Evolutionary conservation across 2,329 filamentous ascomycete species (phyloP).

Genomic region (Microcyclospora tardicrescens): DNA sequence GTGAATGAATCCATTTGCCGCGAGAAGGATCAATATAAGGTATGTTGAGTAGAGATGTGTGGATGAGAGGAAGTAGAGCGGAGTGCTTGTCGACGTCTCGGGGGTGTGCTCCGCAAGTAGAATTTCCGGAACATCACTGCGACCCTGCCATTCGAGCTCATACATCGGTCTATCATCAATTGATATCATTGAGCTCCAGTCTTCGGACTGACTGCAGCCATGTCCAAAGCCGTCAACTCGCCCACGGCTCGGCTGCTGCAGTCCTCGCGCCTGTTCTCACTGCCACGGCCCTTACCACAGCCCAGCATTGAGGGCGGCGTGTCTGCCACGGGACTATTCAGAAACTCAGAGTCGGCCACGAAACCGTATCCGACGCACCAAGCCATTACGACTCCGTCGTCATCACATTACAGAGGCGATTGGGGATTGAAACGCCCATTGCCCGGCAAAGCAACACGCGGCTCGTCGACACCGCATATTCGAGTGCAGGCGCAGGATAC

Average conservation of each 20-base stretch:
- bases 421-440: slow-evolving; percentile 87
- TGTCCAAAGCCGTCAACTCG: slow-evolving; percentile 33
- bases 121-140: too few species aligned
- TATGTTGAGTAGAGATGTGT: too few species aligned
- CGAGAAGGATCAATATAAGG: too few species aligned
- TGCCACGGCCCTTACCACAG: slow-evolving; percentile 61
- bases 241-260: slow-evolving; percentile 60
- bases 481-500: slow-evolving; percentile 70
- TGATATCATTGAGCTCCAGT: too few species aligned
- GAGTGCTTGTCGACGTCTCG: too few species aligned
- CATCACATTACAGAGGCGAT: slow-evolving; percentile 64
- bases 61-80: too few species aligned
- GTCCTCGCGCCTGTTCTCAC: slow-evolving; percentile 76
- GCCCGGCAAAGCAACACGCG: slow-evolving; percentile 60
- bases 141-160: too few species aligned
- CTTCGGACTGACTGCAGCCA: slow-evolving; percentile 3
- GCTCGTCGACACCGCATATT: slow-evolving; percentile 57
- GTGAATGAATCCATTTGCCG: too few species aligned
- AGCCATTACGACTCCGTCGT: slow-evolving; percentile 62
- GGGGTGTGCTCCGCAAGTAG: too few species aligned
- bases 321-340: slow-evolving; percentile 37
- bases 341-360: slow-evolving; percentile 57
- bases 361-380: slow-evolving; percentile 68
- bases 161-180: too few species aligned
- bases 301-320: slow-evolving; percentile 32